Evolutionary conservation across 1,139 yeast species (phyloP).

Genomic region (Yamadazyma pseudoaaseri): DNA sequence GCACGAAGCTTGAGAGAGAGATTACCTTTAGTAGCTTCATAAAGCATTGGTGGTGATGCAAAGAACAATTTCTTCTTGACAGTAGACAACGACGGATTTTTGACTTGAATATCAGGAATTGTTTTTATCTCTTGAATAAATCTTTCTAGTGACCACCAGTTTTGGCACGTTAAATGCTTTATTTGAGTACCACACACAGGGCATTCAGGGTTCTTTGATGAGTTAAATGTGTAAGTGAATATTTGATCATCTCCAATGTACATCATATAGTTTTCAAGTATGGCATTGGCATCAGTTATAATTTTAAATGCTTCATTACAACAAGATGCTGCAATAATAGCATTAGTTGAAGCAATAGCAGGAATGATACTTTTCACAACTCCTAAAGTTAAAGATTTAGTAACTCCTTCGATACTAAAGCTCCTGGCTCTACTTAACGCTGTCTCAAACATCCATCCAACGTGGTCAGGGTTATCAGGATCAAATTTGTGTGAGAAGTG

Average conservation of each 20-base stretch:
- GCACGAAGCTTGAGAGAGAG: conserved; percentile 32
- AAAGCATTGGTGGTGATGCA: conserved; percentile 50
- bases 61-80: conserved; percentile 45
- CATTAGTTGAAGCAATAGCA: conserved; percentile 92
- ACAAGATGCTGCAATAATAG: conserved; percentile 88
- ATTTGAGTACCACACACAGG: conserved; percentile 68
- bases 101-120: conserved; percentile 40
- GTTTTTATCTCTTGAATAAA: conserved; percentile 41
- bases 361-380: conserved; percentile 93
- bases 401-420: conserved; percentile 72
- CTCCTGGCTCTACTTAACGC: conserved; percentile 60
- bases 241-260: conserved; percentile 79
- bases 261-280: conserved; percentile 79
- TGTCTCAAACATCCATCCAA: conserved; percentile 59
- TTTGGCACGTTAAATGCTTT: conserved; percentile 29
- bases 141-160: conserved; percentile 46
- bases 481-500: conserved; percentile 52
- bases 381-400: conserved; percentile 72
- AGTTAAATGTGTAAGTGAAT: conserved; percentile 69
- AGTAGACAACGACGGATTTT: conserved; percentile 52
- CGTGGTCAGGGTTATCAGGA: conserved; percentile 67
- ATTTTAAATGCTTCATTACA: conserved; percentile 86
- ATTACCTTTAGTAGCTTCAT: conserved; percentile 49
- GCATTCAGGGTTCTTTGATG: conserved; percentile 60
- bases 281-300: conserved; percentile 66